A percentile compares a stretch with the other conserved stretches of the same genome.
Conservation (phyloP, 2,329 filamentous ascomycete genomes). For the Sphaerulina musiva region DNA sequence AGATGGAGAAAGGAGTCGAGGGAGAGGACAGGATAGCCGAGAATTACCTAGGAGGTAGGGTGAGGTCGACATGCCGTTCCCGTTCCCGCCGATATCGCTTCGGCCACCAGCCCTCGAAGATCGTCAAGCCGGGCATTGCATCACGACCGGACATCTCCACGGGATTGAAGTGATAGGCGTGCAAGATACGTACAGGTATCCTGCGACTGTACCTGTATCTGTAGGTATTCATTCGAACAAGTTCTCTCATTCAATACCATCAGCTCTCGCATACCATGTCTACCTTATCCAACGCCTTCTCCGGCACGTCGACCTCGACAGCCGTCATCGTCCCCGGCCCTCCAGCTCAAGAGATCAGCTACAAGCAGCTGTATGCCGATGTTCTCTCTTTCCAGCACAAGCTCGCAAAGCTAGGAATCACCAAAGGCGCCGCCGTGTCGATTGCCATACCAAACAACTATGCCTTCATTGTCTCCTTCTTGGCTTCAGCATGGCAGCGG, state of each 20-base stretch:
- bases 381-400: constrained; percentile 67
- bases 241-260: neutral
- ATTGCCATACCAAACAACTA: constrained; percentile 80
- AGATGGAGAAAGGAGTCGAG: neutral
- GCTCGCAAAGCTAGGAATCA: constrained; percentile 68
- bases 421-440: constrained; percentile 64
- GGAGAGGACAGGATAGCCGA: neutral
- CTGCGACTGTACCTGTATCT: neutral
- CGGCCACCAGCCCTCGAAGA: neutral
- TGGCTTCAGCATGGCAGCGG: constrained; percentile 79
- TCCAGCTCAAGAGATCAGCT: constrained; percentile 61
- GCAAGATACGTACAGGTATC: neutral
- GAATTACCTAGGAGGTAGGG: neutral
- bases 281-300: constrained; percentile 54
- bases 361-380: constrained; percentile 59
- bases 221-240: neutral
- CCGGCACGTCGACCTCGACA: constrained; percentile 44
- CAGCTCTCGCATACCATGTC: constrained; percentile 39
- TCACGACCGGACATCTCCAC: neutral
- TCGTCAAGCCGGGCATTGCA: neutral
- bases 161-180: neutral
- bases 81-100: neutral
- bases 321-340: constrained; percentile 70
- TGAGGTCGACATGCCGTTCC: neutral
- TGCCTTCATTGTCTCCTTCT: constrained; percentile 80